Evolutionary conservation across 768 basidiomycete species (phyloP).

Genomic region (Hericium erinaceus): DNA sequence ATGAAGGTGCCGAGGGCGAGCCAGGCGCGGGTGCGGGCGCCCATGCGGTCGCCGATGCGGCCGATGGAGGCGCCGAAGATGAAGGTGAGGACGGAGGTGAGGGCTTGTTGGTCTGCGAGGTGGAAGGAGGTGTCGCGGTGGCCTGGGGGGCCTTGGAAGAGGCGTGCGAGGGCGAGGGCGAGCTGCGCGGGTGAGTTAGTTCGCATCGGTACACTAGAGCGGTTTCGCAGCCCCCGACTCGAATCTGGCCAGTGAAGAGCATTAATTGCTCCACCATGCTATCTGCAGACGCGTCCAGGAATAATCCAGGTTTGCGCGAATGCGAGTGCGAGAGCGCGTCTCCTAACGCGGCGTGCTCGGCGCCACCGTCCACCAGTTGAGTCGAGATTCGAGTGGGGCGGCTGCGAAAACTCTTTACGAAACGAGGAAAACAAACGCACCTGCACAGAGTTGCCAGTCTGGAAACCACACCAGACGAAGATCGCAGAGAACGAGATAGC

Average conservation of each 20-base stretch:
- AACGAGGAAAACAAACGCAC: slow-evolving; percentile 24
- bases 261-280: too few species aligned
- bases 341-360: too few species aligned
- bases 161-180: slow-evolving; percentile 69
- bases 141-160: slow-evolving; percentile 48
- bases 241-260: too few species aligned
- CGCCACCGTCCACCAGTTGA: too few species aligned
- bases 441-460: slow-evolving; percentile 71
- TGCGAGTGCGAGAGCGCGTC: too few species aligned
- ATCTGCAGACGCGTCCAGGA: too few species aligned
- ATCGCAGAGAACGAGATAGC: slow-evolving; percentile 68
- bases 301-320: too few species aligned
- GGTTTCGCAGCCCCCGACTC: too few species aligned
- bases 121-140: slow-evolving; percentile 56
- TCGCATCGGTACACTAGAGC: background rate
- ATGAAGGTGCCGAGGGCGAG: slow-evolving; percentile 61
- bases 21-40: slow-evolving; percentile 66
- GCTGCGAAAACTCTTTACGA: background rate
- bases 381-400: too few species aligned
- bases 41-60: slow-evolving; percentile 76
- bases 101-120: slow-evolving; percentile 73
- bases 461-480: slow-evolving; percentile 82
- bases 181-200: slow-evolving; percentile 34
- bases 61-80: slow-evolving; percentile 69
- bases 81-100: slow-evolving; percentile 74